Evolutionary conservation across 495 filamentous ascomycete genomes (phyloP).

Genomic region (Saxispiralis lemnorum): DNA sequence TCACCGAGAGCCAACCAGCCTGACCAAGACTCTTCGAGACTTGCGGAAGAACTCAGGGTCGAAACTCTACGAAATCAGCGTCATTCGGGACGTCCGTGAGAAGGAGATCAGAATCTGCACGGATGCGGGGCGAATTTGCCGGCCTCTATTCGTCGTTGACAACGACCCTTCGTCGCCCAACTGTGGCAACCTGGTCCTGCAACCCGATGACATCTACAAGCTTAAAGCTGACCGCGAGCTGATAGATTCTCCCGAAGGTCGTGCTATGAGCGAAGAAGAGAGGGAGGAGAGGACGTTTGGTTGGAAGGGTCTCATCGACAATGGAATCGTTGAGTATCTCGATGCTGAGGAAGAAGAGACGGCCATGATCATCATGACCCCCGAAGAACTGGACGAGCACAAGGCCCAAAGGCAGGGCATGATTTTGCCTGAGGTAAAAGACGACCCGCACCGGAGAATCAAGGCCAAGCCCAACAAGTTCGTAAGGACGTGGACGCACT

Average conservation of each 20-base stretch:
- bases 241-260: constrained; percentile 11
- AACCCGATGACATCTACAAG: constrained; percentile 55
- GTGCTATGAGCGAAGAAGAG: constrained; percentile 37
- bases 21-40: constrained; percentile 60
- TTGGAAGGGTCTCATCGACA: constrained; percentile 67
- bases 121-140: constrained; percentile 83
- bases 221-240: constrained; percentile 53
- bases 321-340: constrained; percentile 79
- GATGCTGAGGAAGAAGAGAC: constrained; percentile 98
- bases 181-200: constrained; percentile 61
- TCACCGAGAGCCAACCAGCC: constrained; percentile 61
- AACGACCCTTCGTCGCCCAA: constrained; percentile 50
- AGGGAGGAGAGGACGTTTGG: constrained; percentile 52
- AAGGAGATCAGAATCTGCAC: constrained; percentile 98
- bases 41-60: constrained; percentile 50
- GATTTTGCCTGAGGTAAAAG: constrained; percentile 39
- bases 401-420: constrained; percentile 48
- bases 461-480: constrained; percentile 66
- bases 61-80: constrained; percentile 75
- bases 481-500: constrained; percentile 85
- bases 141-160: constrained; percentile 81
- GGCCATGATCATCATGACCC: constrained; percentile 97
- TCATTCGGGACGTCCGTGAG: constrained; percentile 88
- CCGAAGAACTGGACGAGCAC: constrained; percentile 67
- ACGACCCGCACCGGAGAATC: constrained; percentile 58